Conservation (phyloP, 129 eudicot species). For the Pulicaria dysenterica region DNA sequence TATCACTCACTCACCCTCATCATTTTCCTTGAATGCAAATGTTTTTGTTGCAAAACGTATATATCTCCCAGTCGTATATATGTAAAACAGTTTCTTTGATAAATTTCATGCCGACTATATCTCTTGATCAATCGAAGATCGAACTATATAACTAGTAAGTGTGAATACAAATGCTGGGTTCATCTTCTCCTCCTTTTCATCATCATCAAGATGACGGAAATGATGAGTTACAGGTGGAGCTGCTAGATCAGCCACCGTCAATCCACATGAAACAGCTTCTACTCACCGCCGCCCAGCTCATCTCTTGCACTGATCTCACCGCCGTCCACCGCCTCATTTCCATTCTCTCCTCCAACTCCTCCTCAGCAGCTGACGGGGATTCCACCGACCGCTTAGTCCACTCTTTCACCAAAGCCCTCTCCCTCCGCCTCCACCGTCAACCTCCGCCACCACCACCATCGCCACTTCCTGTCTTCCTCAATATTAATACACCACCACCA, state of each 20-base stretch:
- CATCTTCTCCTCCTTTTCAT: constrained; percentile 36
- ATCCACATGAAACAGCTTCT: constrained; percentile 67
- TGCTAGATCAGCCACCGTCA: constrained; percentile 16
- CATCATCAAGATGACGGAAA: background rate
- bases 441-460: constrained; percentile 35
- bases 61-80: no score
- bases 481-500: constrained; percentile 6
- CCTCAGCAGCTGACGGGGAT: constrained; percentile 59
- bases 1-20: no score
- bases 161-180: constrained; percentile 32
- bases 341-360: constrained; percentile 49
- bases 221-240: constrained; percentile 4
- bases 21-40: no score
- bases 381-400: constrained; percentile 64
- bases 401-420: constrained; percentile 62
- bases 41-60: no score
- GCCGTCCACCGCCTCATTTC: constrained; percentile 70
- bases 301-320: constrained; percentile 66
- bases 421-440: constrained; percentile 54
- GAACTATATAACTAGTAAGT: background rate
- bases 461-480: background rate
- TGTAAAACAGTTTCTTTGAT: no score
- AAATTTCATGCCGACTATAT: background rate
- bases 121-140: background rate
- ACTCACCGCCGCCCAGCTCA: constrained; percentile 69